phyloP scores from a whole-genome alignment of 2,329 filamentous ascomycete genomes.

The Emydomyces testavorans region DNA sequence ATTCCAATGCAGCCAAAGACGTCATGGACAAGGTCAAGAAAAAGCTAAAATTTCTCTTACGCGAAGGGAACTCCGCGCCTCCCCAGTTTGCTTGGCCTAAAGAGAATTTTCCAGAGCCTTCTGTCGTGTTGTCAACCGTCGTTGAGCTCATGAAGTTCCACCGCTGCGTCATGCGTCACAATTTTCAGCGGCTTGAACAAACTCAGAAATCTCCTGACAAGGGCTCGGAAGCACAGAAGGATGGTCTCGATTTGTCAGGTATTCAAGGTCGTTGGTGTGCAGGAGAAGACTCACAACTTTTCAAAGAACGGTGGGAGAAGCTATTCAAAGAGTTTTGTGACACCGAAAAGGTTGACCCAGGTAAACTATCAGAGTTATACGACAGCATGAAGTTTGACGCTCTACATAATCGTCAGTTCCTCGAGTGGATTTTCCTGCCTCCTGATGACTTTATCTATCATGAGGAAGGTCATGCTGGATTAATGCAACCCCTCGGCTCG shows the following conservation, averaged over 20 bases:
- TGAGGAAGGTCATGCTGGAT: slow-evolving; percentile 45
- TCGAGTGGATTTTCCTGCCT: slow-evolving; percentile 96
- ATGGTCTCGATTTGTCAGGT: slow-evolving; percentile 47
- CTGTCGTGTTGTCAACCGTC: slow-evolving; percentile 79
- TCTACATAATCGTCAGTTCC: slow-evolving; percentile 85
- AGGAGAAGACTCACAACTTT: slow-evolving; percentile 85
- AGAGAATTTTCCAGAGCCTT: slow-evolving; percentile 84
- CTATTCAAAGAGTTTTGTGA: slow-evolving; percentile 94
- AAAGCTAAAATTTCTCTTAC: slow-evolving; percentile 84
- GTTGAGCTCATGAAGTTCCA: slow-evolving; percentile 98
- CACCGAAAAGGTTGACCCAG: slow-evolving; percentile 93
- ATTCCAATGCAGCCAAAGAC: slow-evolving; percentile 96
- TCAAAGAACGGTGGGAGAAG: slow-evolving; percentile 97
- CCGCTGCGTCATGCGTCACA: slow-evolving; percentile 85
- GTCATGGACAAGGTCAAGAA: slow-evolving; percentile 99
- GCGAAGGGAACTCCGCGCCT: slow-evolving; percentile 85
- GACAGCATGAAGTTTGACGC: slow-evolving; percentile 99
- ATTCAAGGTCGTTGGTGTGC: slow-evolving; percentile 94
- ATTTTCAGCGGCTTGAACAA: slow-evolving; percentile 67
- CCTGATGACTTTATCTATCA: slow-evolving; percentile 59
- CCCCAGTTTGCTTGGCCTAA: slow-evolving; percentile 96
- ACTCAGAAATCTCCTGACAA: slow-evolving; percentile 9
- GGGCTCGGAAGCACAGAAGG: slow-evolving; percentile 18
- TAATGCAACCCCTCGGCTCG: slow-evolving; percentile 34
- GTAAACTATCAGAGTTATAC: slow-evolving; percentile 96